Base-by-base conservation (phyloP, 1,139 yeast genomes). In the Taiozyma sp. region DNA sequence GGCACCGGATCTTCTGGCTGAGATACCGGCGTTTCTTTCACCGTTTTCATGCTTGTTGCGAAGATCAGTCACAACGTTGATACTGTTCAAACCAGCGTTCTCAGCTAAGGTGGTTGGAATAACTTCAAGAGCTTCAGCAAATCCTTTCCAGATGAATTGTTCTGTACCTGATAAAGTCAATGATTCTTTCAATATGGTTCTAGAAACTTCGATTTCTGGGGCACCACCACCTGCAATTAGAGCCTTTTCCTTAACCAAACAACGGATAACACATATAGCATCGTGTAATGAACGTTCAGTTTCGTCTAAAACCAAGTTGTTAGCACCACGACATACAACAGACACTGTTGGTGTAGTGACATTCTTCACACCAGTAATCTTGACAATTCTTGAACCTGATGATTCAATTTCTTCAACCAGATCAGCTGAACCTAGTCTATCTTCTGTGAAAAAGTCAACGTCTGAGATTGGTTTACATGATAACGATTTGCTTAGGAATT, bases 211-310 rank as follows among this genome's bases (percentile, higher is more conserved):
- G 60, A 93, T 83, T 72, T 93, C 99, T 46, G 99, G 97, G 6
- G 99, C 98, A 60, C 99, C 99, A 58, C 99, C 99, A 62, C 99
- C 99, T 14, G 98, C 97, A 71, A 93, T 89, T 64, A 93, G 76
- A 2, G 97, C 98, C 66, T 82, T 87, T 70, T 90, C 93, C 68
- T 93, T 91, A 42, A 95, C 98, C 52, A 93, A 75, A 74, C 99
- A 93, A 68, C 98, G 84, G 52, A 95, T 80, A 29, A 95, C 99
- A 77, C 99, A 93, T 53, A 93, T 78, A 1, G 99, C 98, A 70
- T 93, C 99, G 66, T 93, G 99, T 60, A 93, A 75, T 6, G 98
- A 90, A 69, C 99, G 85, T 68, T 95, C 99, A 44, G 98, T 83
- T 73, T 93, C 99, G 68, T 93, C 99, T 55, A 93, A 75, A 49